A percentile compares a stretch with the other conserved stretches of the same genome.
Evolutionary conservation across 2,329 filamentous ascomycete genomes (phyloP).

Genomic region (Aspergillus sojae): DNA sequence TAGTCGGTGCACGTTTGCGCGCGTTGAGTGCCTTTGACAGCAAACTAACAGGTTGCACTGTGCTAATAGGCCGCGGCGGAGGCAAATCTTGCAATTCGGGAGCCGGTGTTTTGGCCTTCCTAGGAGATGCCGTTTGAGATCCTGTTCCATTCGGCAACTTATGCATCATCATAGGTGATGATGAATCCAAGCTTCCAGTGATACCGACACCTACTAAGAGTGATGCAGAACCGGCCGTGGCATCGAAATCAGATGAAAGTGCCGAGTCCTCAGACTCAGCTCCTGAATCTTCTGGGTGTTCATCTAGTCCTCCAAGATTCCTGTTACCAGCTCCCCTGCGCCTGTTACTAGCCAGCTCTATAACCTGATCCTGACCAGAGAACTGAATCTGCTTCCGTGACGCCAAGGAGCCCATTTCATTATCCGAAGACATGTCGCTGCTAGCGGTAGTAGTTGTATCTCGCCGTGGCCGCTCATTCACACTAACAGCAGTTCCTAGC

Average conservation of each 20-base stretch:
- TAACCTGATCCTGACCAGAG: constrained; percentile 39
- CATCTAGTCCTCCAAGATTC: constrained; percentile 38
- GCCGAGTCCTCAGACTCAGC: constrained; percentile 52
- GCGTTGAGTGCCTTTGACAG: constrained; percentile 61
- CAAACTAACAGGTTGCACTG: constrained; percentile 58
- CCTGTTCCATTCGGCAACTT: constrained; percentile 39
- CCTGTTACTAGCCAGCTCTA: constrained; percentile 34
- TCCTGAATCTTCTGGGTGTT: constrained; percentile 51
- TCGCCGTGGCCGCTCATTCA: constrained; percentile 57
- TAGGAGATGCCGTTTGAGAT: constrained; percentile 51
- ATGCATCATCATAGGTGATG: constrained; percentile 51
- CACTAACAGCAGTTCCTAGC: constrained; percentile 56
- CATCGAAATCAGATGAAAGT: constrained; percentile 58
- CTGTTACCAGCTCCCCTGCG: constrained; percentile 30
- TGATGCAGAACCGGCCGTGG: constrained; percentile 59
- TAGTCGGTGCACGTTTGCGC: constrained; percentile 59
- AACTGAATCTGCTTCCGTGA: constrained; percentile 58
- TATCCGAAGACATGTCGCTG: constrained; percentile 68
- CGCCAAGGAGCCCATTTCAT: constrained; percentile 58
- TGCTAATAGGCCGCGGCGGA: constrained; percentile 63
- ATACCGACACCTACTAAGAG: constrained; percentile 56
- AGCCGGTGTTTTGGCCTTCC: constrained; percentile 50
- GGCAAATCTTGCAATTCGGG: constrained; percentile 61
- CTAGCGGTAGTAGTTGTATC: constrained; percentile 68
- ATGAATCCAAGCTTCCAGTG: constrained; percentile 49